Evolutionary conservation across 768 basidiomycete genomes (phyloP).

Genomic region (Amanita muscaria): DNA sequence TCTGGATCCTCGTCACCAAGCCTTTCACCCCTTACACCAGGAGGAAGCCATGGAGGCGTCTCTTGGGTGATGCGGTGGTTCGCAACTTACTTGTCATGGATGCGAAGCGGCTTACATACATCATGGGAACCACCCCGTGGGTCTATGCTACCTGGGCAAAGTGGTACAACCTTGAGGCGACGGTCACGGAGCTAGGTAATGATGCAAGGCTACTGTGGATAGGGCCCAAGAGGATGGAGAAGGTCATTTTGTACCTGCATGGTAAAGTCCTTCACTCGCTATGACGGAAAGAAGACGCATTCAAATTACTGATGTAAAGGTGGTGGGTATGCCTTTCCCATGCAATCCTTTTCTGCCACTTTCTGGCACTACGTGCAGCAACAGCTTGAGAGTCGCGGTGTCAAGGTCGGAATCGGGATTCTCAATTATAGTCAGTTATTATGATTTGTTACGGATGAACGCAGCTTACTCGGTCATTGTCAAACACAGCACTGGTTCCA

Average conservation of each 20-base stretch:
- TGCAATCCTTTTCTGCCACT: conserved; percentile 11
- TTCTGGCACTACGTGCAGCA: conserved; percentile 20
- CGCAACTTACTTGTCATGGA: conserved; percentile 12
- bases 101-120: conserved; percentile 19
- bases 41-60: conserved; percentile 17
- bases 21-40: conserved; percentile 17
- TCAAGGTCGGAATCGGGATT: conserved; percentile 16
- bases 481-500: conserved; percentile 20
- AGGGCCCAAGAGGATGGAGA: conserved; percentile 22
- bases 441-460: neutral
- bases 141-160: conserved; percentile 19
- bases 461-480: neutral
- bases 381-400: conserved; percentile 7
- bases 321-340: conserved; percentile 19
- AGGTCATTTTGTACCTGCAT: conserved; percentile 25
- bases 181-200: conserved; percentile 22
- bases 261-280: conserved; percentile 18
- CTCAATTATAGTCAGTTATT: conserved; percentile 17
- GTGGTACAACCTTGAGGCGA: conserved; percentile 12
- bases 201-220: conserved; percentile 25
- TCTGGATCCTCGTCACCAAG: conserved; percentile 17
- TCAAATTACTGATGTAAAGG: conserved; percentile 15
- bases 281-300: too few relatives aligned
- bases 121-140: conserved; percentile 15
- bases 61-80: conserved; percentile 14